Evolutionary conservation across 495 filamentous ascomycete genomes (phyloP).

Genomic region (Extremus antarcticus): DNA sequence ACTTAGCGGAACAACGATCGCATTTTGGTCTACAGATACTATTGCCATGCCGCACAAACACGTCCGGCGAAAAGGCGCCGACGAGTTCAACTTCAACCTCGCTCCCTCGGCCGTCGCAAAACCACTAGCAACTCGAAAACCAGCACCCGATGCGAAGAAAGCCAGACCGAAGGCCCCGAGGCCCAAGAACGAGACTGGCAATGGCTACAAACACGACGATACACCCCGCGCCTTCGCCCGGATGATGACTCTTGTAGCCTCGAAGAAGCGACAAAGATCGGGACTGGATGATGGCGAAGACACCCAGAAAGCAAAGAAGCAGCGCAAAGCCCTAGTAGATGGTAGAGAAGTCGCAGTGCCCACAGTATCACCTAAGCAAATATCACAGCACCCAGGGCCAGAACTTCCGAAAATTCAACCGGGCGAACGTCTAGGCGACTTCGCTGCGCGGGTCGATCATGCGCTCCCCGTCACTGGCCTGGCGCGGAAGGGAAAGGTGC

Average conservation of each 20-base stretch:
- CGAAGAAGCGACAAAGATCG: slow-evolving; percentile 41
- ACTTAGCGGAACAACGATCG: not conserved
- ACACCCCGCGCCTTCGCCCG: slow-evolving; percentile 77
- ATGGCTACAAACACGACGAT: slow-evolving; percentile 49
- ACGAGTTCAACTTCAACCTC: slow-evolving; percentile 56
- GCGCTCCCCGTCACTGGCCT: slow-evolving; percentile 60
- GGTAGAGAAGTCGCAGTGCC: not conserved
- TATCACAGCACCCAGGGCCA: not conserved
- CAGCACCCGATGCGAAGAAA: not conserved
- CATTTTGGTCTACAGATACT: not conserved
- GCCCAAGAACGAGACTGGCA: slow-evolving; percentile 32
- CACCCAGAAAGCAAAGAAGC: slow-evolving; percentile 33
- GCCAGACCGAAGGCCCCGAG: slow-evolving; percentile 32
- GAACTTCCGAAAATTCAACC: slow-evolving; percentile 60
- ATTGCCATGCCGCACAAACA: slow-evolving; percentile 80
- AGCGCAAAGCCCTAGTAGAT: slow-evolving; percentile 24
- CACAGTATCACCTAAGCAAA: slow-evolving; percentile 5
- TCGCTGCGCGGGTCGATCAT: slow-evolving; percentile 73
- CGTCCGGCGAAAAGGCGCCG: slow-evolving; percentile 43
- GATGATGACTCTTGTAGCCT: slow-evolving; percentile 56
- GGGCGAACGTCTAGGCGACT: slow-evolving; percentile 72
- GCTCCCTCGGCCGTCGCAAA: slow-evolving; percentile 60
- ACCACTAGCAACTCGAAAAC: slow-evolving; percentile 45
- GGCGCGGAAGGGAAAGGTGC: slow-evolving; percentile 23
- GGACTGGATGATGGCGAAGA: slow-evolving; percentile 58